Percentiles rank a stretch among this genome's conserved stretches.
Evolutionary conservation across 108 stramenopile genomes (phyloP).

Genomic region (Schizochytrium sp.): DNA sequence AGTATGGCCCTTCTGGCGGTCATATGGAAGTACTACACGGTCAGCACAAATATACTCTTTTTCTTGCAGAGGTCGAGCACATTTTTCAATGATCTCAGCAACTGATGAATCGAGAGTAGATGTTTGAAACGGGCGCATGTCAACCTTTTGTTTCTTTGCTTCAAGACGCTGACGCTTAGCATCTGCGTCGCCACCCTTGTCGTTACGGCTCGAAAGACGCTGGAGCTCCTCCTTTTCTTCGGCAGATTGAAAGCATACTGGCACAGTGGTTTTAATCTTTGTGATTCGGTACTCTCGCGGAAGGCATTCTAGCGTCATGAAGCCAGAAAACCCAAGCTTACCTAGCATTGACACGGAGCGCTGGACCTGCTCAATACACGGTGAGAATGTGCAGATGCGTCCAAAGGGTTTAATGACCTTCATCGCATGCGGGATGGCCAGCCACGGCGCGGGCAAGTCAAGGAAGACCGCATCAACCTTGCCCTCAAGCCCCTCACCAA

Average conservation of each 20-base stretch:
- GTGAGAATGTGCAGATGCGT: slow-evolving; percentile 86
- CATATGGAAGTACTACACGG: not conserved
- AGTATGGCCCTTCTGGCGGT: slow-evolving; percentile 2
- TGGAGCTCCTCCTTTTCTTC: not conserved
- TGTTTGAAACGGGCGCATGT: not conserved
- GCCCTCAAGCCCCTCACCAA: not conserved
- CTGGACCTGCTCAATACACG: slow-evolving; percentile 95
- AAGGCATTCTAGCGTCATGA: slow-evolving; percentile 88
- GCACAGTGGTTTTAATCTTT: slow-evolving; percentile 63
- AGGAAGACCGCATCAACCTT: slow-evolving; percentile 90
- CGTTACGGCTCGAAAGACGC: not conserved
- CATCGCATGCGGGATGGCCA: slow-evolving; percentile 87
- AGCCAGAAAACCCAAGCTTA: slow-evolving; percentile 81
- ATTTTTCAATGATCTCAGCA: not conserved
- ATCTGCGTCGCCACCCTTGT: not conserved
- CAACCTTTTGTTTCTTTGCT: not conserved
- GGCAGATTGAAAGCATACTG: not conserved
- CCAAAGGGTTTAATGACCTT: slow-evolving; percentile 81
- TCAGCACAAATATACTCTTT: not conserved
- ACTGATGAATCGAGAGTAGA: not conserved
- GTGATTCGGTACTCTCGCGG: slow-evolving; percentile 84
- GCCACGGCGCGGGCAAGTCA: slow-evolving; percentile 94
- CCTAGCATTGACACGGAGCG: slow-evolving; percentile 77
- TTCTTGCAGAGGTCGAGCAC: not conserved
- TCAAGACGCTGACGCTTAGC: not conserved